Percentiles rank a stretch among this genome's conserved stretches.
Evolutionary conservation across 768 basidiomycete species (phyloP).

Genomic region (Kondoa malvinella): DNA sequence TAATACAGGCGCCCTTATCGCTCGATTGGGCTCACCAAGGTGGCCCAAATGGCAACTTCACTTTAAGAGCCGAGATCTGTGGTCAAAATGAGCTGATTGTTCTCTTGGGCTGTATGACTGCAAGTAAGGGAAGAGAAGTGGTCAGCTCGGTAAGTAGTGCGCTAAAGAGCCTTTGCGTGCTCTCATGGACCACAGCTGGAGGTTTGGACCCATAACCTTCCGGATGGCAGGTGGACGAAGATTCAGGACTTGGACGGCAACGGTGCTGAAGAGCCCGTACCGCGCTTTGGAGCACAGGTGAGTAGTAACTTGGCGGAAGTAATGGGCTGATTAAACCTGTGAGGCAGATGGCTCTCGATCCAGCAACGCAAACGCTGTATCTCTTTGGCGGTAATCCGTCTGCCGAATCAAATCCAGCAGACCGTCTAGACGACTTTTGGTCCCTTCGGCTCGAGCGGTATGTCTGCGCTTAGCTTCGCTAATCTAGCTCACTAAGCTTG

Average conservation of each 20-base stretch:
- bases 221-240: background rate
- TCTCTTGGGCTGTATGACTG: background rate
- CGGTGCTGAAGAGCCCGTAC: background rate
- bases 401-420: background rate
- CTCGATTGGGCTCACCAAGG: slow-evolving; percentile 2
- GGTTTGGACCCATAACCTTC: background rate
- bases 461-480: too few species aligned
- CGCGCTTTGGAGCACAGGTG: slow-evolving; percentile 16
- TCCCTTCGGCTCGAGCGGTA: slow-evolving; percentile 1
- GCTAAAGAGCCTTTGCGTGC: background rate
- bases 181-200: background rate
- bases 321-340: too few species aligned
- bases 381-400: slow-evolving; percentile 17
- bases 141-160: background rate
- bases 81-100: background rate
- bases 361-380: slow-evolving; percentile 10
- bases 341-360: slow-evolving; percentile 12
- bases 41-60: slow-evolving; percentile 16
- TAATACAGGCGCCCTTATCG: background rate
- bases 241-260: background rate
- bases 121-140: background rate
- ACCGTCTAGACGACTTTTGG: slow-evolving; percentile 16
- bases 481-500: background rate
- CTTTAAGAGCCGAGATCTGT: slow-evolving; percentile 5
- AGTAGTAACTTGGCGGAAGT: too few species aligned